Evolutionary conservation across 768 basidiomycete species (phyloP).

Genomic region (Naganishia vishniacii): DNA sequence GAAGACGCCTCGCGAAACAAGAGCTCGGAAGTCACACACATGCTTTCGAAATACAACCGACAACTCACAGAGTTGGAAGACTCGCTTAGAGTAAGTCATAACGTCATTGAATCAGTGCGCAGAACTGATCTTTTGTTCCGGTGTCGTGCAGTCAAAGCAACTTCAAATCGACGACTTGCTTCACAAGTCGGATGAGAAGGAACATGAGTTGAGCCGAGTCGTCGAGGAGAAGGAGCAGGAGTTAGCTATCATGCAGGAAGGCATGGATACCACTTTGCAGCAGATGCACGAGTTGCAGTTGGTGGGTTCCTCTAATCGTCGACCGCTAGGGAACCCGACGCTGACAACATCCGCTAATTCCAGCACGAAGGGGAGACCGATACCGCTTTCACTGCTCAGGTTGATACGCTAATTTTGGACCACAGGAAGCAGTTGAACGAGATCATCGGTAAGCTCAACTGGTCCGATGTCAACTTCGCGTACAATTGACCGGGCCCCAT

Average conservation of each 20-base stretch:
- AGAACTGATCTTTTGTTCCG: too few species aligned
- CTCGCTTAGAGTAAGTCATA: constrained; percentile 64
- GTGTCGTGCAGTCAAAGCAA: constrained; percentile 77
- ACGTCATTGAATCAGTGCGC: too few species aligned
- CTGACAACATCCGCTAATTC: background rate
- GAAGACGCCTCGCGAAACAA: constrained; percentile 87
- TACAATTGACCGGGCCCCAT: background rate
- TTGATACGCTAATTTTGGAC: constrained; percentile 92
- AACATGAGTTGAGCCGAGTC: constrained; percentile 69
- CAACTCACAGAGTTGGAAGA: constrained; percentile 96
- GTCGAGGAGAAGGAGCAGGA: constrained; percentile 97
- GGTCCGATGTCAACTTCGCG: background rate
- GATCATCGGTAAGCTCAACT: constrained; percentile 69
- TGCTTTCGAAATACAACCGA: constrained; percentile 89
- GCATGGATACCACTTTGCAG: constrained; percentile 85
- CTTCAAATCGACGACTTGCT: constrained; percentile 91
- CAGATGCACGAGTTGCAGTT: constrained; percentile 80
- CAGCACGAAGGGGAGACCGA: constrained; percentile 79
- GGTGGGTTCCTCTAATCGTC: constrained; percentile 52
- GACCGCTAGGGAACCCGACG: too few species aligned
- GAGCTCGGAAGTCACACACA: constrained; percentile 80
- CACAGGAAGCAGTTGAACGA: constrained; percentile 95
- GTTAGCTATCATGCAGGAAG: constrained; percentile 88
- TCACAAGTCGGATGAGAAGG: constrained; percentile 66
- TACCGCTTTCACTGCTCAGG: constrained; percentile 90